phyloP scores from a whole-genome alignment of 176 grass and related monocot genomes.

The Melocanna baccifera region DNA sequence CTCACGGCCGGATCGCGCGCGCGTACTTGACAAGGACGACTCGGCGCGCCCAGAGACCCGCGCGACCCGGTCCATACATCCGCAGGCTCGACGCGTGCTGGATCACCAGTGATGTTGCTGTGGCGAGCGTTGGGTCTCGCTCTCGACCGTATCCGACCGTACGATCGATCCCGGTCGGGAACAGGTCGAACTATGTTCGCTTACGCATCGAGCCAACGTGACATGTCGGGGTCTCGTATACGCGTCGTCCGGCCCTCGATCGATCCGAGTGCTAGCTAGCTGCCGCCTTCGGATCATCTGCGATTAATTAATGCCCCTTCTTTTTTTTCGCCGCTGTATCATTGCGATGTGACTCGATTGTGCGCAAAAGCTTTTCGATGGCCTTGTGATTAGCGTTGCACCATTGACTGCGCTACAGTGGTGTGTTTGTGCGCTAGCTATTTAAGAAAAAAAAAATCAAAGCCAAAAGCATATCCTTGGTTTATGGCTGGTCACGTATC shows the following conservation, averaged over 20 bases:
- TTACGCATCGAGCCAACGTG: neutral
- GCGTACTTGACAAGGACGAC: neutral
- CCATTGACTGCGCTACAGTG: too few species aligned
- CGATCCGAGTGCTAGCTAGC: too few species aligned
- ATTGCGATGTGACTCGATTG: neutral
- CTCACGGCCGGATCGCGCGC: neutral
- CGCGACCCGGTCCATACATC: neutral
- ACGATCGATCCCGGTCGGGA: too few species aligned
- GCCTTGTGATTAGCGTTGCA: too few species aligned
- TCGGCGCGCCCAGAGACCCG: too few species aligned
- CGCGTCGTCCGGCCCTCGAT: neutral
- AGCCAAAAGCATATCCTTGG: neutral
- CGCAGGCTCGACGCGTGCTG: neutral
- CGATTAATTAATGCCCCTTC: neutral
- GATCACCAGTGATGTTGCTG: neutral
- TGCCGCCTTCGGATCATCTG: neutral
- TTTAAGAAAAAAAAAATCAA: neutral
- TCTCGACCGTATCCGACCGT: neutral
- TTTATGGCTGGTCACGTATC: neutral
- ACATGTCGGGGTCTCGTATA: neutral
- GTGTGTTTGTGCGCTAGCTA: neutral
- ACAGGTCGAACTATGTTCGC: neutral
- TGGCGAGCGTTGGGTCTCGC: neutral
- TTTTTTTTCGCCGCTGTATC: neutral
- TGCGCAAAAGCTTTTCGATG: too few species aligned